These are phyloP conservation scores for Torulaspora pretoriensis DNA, from an alignment of 1,139 yeast species.

Conservation along the genomic window DNA sequence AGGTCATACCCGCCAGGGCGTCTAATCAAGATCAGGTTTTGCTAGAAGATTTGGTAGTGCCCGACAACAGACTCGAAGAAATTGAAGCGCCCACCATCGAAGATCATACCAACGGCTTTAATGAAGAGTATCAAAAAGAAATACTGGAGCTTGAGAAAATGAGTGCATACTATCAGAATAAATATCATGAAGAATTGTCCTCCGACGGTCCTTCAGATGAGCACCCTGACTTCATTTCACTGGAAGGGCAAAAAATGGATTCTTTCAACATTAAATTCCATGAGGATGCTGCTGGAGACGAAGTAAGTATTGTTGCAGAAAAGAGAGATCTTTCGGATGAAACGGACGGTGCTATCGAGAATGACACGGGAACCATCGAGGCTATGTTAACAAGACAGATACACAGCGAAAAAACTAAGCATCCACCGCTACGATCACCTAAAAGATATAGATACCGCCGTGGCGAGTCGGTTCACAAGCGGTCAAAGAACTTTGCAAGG, in stretches of 20 bases:
- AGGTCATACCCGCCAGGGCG: slow-evolving; percentile 1
- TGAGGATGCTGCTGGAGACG: not conserved
- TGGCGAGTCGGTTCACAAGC: not conserved
- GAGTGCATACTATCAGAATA: slow-evolving; percentile 13
- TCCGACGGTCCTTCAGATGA: slow-evolving; percentile 11
- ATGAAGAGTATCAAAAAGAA: slow-evolving; percentile 1
- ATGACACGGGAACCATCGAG: slow-evolving; percentile 15
- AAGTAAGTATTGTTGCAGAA: not conserved
- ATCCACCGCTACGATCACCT: not conserved
- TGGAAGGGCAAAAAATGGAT: not conserved
- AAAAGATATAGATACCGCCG: not conserved
- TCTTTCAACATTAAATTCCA: too few relatives aligned
- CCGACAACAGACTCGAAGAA: slow-evolving; percentile 14
- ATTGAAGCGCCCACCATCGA: not conserved
- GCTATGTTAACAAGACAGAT: slow-evolving; percentile 12
- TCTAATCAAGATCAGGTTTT: slow-evolving; percentile 19
- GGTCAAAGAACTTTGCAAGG: not conserved
- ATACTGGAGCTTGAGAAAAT: slow-evolving; percentile 9
- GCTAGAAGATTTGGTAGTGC: slow-evolving; percentile 20
- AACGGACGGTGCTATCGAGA: slow-evolving; percentile 12
- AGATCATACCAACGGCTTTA: not conserved
- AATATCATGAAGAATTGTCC: slow-evolving; percentile 13
- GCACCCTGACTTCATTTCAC: not conserved
- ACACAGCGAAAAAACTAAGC: not conserved
- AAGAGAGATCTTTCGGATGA: not conserved